These are phyloP conservation scores for Calonectria pauciramosa DNA, from an alignment of 2,329 filamentous ascomycete species.

Conservation along the genomic window DNA sequence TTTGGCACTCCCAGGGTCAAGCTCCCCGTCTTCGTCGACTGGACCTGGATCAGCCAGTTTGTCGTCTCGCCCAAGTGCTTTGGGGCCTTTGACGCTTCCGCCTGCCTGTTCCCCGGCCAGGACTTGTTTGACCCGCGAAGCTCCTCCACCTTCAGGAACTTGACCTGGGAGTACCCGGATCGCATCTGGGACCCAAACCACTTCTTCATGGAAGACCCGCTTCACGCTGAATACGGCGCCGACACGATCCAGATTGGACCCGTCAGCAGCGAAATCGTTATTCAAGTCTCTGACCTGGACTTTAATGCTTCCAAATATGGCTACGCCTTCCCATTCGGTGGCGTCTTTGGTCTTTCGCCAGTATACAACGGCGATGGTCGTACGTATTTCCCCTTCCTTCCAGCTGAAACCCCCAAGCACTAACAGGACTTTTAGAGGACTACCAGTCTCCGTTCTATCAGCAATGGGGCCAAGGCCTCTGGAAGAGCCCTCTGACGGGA, in stretches of 20 bases:
- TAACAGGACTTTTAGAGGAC: slow-evolving; percentile 3
- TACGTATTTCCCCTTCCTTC: background rate
- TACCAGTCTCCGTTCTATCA: slow-evolving; percentile 27
- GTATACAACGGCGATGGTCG: slow-evolving; percentile 16
- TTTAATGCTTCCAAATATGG: slow-evolving; percentile 24
- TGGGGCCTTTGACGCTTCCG: slow-evolving; percentile 10
- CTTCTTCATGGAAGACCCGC: slow-evolving; percentile 17
- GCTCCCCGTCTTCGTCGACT: slow-evolving; percentile 22
- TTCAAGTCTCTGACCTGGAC: slow-evolving; percentile 22
- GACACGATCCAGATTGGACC: slow-evolving; percentile 14
- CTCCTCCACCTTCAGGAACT: slow-evolving; percentile 18
- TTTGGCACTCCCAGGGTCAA: slow-evolving; percentile 11
- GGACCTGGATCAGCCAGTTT: slow-evolving; percentile 29
- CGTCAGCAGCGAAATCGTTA: slow-evolving; percentile 16
- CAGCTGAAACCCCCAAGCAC: background rate
- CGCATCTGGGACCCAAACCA: slow-evolving; percentile 20
- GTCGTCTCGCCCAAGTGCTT: slow-evolving; percentile 25
- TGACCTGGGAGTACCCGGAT: slow-evolving; percentile 16
- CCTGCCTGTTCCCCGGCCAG: slow-evolving; percentile 14
- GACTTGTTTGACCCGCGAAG: slow-evolving; percentile 18
- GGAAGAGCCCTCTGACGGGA: slow-evolving; percentile 19
- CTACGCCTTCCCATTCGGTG: slow-evolving; percentile 17
- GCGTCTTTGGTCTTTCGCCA: slow-evolving; percentile 23
- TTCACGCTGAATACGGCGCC: slow-evolving; percentile 22
- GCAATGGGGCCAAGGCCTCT: slow-evolving; percentile 18